phyloP scores from a whole-genome alignment of 306 rosid genomes.

The Lagenaria siceraria region DNA sequence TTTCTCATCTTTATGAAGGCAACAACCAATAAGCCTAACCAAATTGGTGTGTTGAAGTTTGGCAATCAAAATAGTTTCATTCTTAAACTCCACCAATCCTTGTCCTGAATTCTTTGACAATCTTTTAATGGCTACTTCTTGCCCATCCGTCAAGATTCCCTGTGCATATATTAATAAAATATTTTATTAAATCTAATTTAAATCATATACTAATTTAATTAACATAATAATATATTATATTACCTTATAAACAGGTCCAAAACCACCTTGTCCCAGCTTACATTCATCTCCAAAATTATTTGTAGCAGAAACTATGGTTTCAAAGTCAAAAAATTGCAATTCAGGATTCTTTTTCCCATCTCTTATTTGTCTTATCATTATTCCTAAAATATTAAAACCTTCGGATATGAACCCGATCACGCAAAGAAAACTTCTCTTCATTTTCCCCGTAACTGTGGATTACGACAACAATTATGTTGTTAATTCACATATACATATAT shows the following conservation, averaged over 20 bases:
- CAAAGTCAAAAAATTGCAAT: background rate
- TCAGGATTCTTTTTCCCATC: background rate
- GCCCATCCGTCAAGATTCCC: conserved; percentile 21
- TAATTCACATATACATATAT: too few species aligned
- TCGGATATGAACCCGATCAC: background rate
- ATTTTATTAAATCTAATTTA: background rate
- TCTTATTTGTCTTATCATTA: background rate
- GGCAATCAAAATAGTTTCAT: conserved; percentile 26
- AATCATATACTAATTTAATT: too few species aligned
- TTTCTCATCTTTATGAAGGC: conserved; percentile 23
- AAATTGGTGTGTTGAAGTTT: conserved; percentile 33
- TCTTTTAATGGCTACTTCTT: conserved; percentile 34
- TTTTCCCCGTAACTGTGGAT: background rate
- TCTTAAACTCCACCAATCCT: conserved; percentile 8
- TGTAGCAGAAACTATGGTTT: background rate
- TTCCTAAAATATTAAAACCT: background rate
- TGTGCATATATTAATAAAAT: background rate
- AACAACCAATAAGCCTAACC: conserved; percentile 26
- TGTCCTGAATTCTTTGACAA: conserved; percentile 26
- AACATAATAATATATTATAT: too few species aligned
- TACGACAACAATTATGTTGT: background rate
- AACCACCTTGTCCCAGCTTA: background rate
- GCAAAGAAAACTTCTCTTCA: background rate
- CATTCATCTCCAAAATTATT: background rate
- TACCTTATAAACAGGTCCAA: background rate